These are phyloP conservation scores for Kalmanozyma brasiliensis DNA, from an alignment of 1,284 basidiomycete genomes.

Conservation along the genomic window DNA sequence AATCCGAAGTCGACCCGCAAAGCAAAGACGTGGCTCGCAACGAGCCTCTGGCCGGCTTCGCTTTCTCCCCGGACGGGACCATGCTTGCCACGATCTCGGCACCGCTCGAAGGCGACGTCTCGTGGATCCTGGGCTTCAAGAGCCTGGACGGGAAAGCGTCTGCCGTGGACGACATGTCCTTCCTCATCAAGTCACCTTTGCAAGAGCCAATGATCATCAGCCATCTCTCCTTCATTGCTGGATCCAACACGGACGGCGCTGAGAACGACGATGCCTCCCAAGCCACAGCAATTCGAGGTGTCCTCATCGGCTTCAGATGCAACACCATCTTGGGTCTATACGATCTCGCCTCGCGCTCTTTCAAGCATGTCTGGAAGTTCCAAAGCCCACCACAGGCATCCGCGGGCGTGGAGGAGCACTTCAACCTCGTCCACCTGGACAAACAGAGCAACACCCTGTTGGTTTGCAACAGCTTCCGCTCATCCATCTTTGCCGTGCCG, in stretches of 20 bases:
- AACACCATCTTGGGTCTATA: slow-evolving; percentile 39
- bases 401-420: slow-evolving; percentile 16
- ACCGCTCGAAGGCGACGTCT: slow-evolving; percentile 10
- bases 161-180: neutral
- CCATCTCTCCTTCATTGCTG: slow-evolving; percentile 27
- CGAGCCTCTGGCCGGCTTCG: slow-evolving; percentile 19
- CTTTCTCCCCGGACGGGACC: slow-evolving; percentile 31
- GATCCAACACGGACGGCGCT: neutral
- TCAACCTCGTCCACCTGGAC: slow-evolving; percentile 30
- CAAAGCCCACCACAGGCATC: slow-evolving; percentile 8
- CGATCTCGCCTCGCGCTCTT: slow-evolving; percentile 21
- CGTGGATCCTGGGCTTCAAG: slow-evolving; percentile 25
- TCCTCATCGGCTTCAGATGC: slow-evolving; percentile 32
- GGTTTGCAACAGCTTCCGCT: slow-evolving; percentile 39
- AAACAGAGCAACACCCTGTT: slow-evolving; percentile 13
- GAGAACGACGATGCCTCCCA: too few relatives aligned
- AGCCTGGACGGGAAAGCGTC: slow-evolving; percentile 1
- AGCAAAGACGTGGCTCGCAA: slow-evolving; percentile 13
- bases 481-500: slow-evolving; percentile 34
- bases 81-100: slow-evolving; percentile 29
- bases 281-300: slow-evolving; percentile 4
- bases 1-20: slow-evolving; percentile 11
- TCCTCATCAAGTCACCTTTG: slow-evolving; percentile 21
- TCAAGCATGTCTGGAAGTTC: slow-evolving; percentile 33
- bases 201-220: slow-evolving; percentile 31